These are phyloP conservation scores for Grosmannia serpens DNA, from an alignment of 2,329 filamentous ascomycete genomes.

Conservation along the genomic window DNA sequence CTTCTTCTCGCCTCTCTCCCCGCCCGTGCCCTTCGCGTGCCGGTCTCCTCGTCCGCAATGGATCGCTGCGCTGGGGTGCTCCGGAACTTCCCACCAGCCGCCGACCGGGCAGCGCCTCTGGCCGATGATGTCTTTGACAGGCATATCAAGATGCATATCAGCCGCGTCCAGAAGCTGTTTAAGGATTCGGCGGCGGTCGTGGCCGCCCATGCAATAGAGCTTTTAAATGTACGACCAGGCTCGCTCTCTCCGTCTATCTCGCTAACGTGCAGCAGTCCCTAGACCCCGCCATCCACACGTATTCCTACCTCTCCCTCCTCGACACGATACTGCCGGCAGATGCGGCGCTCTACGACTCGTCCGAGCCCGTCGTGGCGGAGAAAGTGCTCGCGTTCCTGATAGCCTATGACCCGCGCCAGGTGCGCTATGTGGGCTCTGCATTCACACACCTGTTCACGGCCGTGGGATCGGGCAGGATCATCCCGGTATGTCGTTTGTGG, in stretches of 20 bases:
- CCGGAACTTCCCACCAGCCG: slow-evolving; percentile 28
- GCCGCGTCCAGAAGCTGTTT: slow-evolving; percentile 25
- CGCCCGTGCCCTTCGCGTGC: too few relatives aligned
- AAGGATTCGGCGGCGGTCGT: slow-evolving; percentile 22
- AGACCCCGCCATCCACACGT: slow-evolving; percentile 35
- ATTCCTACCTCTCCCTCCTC: slow-evolving; percentile 39
- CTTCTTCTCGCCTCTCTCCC: not conserved
- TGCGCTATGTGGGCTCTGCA: slow-evolving; percentile 35
- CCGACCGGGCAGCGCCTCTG: slow-evolving; percentile 8
- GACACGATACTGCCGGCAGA: slow-evolving; percentile 23
- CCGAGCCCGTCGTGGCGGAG: slow-evolving; percentile 26
- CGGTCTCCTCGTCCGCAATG: slow-evolving; percentile 18
- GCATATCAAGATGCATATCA: slow-evolving; percentile 25
- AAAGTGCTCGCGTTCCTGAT: slow-evolving; percentile 33
- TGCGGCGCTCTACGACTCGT: slow-evolving; percentile 16
- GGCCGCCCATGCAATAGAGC: slow-evolving; percentile 20
- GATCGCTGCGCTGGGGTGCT: slow-evolving; percentile 26
- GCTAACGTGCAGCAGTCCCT: slow-evolving; percentile 23
- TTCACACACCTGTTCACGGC: slow-evolving; percentile 33
- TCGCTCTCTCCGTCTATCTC: not conserved
- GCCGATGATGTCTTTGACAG: slow-evolving; percentile 28
- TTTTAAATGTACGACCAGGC: slow-evolving; percentile 28
- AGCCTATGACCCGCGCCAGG: slow-evolving; percentile 37
- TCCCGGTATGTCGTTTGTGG: slow-evolving; percentile 25
- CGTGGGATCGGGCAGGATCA: slow-evolving; percentile 25